Base-by-base conservation (phyloP, 345 rosid genomes). In the Kernera saxatilis region DNA sequence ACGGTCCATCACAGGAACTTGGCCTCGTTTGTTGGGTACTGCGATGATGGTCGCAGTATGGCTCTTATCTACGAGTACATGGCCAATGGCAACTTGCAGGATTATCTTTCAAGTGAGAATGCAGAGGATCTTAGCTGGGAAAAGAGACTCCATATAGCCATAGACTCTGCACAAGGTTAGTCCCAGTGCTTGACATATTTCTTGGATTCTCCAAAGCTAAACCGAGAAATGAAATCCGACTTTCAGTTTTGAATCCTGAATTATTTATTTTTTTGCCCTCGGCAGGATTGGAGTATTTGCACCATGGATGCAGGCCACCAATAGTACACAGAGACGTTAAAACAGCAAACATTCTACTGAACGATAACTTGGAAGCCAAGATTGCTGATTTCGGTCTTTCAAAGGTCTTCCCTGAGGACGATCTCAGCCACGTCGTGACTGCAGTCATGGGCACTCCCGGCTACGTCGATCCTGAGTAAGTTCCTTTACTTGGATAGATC, bases 111-210 rank as follows among this genome's bases (percentile, higher is more conserved):
- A 78, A 80, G 87, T 33, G 65, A 61, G 40, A 75, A 63, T 1
- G 60, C 72, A 66, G 70, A 63, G 39, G 25, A 29, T 11, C 75
- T 81, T 53, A 84, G 72, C 56, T 88, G 93, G 93, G 87, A 81
- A 53, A 45, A 9, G 48, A 81, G 90, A 55, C 85, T 88, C 13
- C 82, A 67, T 45, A 82, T 88, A 45, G 85, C 86, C 41, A 50
- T 77, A 8, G 88, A 86, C 30, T 78, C 90, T 7, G 90, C 90
- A 45, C 87, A 86, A 79, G 93, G 93, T 88, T 57, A 14, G 77
- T 73, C 48, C 27, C 1, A 18, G 44, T 33, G 48, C 5, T 5
- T 1, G 2, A 64, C 43, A 23, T 33, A 18, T 22, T 27, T 39
- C 30, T 13, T 15, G 3, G 46, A 25, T 36, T 36, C 5, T 12